Conservation (phyloP, 2,329 filamentous ascomycete species). For the Cladosporium sp. region DNA sequence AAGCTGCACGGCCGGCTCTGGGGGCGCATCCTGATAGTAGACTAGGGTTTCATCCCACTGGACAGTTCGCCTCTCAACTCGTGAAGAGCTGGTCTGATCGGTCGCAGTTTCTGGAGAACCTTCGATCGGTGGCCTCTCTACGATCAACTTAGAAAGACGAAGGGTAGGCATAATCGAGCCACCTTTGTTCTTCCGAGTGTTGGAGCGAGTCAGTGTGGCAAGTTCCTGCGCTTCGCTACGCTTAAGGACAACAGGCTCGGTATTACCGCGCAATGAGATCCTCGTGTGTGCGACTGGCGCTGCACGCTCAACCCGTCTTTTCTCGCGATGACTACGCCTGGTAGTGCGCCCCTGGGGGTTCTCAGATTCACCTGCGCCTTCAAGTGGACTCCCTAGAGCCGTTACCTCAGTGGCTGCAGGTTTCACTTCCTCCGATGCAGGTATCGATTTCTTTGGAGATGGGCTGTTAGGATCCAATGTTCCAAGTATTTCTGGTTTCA, state of each 20-base stretch:
- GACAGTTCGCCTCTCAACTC: conserved; percentile 29
- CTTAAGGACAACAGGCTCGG: conserved; percentile 40
- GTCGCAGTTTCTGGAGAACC: conserved; percentile 11
- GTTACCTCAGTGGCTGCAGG: neutral
- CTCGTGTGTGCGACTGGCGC: conserved; percentile 21
- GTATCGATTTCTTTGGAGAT: conserved; percentile 28
- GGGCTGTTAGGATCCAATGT: conserved; percentile 46
- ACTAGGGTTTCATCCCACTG: conserved; percentile 45
- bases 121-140: conserved; percentile 5
- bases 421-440: neutral
- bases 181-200: conserved; percentile 49
- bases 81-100: conserved; percentile 20
- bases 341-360: neutral
- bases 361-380: neutral
- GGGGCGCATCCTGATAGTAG: conserved; percentile 37
- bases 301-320: conserved; percentile 10
- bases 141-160: conserved; percentile 37
- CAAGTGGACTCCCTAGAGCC: neutral
- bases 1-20: conserved; percentile 11
- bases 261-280: conserved; percentile 41
- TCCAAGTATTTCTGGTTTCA: conserved; percentile 36
- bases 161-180: conserved; percentile 40
- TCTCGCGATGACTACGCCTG: conserved; percentile 16
- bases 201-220: conserved; percentile 40
- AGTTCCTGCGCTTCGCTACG: conserved; percentile 47